Percentiles rank a stretch among this genome's conserved stretches.
Conservation (phyloP, 257 asterid species). For the Misopates orontium region DNA sequence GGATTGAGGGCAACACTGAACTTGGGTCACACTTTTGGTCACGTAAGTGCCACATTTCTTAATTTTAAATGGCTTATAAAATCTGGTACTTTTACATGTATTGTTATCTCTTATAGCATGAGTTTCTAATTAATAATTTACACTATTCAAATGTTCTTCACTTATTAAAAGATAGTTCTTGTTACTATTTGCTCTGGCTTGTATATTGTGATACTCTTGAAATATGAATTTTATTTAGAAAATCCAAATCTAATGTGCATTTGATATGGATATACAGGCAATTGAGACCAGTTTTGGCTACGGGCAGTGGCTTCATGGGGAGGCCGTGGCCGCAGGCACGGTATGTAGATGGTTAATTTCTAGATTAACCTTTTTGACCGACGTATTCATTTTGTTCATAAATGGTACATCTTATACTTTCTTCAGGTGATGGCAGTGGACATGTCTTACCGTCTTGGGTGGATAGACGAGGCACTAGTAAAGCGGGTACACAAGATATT, state of each 20-base stretch:
- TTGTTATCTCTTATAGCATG: neutral
- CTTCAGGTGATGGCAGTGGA: constrained; percentile 96
- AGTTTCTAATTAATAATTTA: neutral
- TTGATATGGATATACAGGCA: constrained; percentile 57
- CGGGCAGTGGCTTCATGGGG: constrained; percentile 98
- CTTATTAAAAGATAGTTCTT: neutral
- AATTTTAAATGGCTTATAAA: constrained; percentile 8
- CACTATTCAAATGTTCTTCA: neutral
- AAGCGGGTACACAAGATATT: constrained; percentile 67
- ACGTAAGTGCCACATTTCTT: constrained; percentile 54
- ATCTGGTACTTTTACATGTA: neutral
- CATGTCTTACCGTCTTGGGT: constrained; percentile 89
- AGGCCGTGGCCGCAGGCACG: constrained; percentile 98
- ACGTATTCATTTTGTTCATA: constrained; percentile 4
- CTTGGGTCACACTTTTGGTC: constrained; percentile 99
- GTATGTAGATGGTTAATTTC: constrained; percentile 39
- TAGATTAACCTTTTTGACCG: neutral
- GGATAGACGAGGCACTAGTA: constrained; percentile 87
- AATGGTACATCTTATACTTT: constrained; percentile 1
- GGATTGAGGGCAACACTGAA: constrained; percentile 94
- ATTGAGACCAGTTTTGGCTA: constrained; percentile 90
- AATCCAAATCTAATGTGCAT: constrained; percentile 21
- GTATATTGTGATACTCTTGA: neutral
- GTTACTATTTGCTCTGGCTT: constrained; percentile 1
- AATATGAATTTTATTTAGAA: neutral